A percentile compares a stretch with the other conserved stretches of the same genome.
These are phyloP conservation scores for Apostasia shenzhenica DNA, from an alignment of 106 monocot species.

Conservation along the genomic window DNA sequence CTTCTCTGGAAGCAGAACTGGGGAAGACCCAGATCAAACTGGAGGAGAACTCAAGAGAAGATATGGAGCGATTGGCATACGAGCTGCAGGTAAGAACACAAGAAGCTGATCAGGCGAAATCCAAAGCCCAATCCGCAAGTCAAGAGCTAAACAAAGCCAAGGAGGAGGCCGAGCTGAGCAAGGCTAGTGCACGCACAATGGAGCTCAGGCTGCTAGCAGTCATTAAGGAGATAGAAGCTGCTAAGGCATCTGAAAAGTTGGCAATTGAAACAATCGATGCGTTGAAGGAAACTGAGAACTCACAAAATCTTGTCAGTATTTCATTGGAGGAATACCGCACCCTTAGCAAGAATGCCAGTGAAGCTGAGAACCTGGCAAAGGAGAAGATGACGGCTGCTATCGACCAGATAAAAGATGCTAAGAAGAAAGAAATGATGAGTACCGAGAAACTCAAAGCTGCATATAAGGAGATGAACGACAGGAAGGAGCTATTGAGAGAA, in stretches of 20 bases:
- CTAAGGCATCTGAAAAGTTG: slow-evolving; percentile 38
- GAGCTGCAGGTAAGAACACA: slow-evolving; percentile 29
- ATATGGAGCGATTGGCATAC: slow-evolving; percentile 30
- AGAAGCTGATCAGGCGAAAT: slow-evolving; percentile 50
- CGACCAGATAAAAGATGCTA: slow-evolving; percentile 47
- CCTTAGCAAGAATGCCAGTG: slow-evolving; percentile 52
- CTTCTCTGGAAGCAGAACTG: slow-evolving; percentile 51
- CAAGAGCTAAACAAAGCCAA: slow-evolving; percentile 47
- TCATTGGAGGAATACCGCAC: slow-evolving; percentile 55
- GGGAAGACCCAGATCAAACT: slow-evolving; percentile 29
- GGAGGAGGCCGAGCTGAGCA: slow-evolving; percentile 50
- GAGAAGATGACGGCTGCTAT: slow-evolving; percentile 35
- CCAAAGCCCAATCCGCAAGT: slow-evolving; percentile 23
- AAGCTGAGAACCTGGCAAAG: slow-evolving; percentile 48
- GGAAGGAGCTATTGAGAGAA: slow-evolving; percentile 27
- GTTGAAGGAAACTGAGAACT: slow-evolving; percentile 31
- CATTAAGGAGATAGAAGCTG: slow-evolving; percentile 50
- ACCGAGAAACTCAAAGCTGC: slow-evolving; percentile 22
- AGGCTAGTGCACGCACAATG: slow-evolving; percentile 20
- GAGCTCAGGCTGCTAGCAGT: slow-evolving; percentile 40
- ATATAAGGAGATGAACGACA: slow-evolving; percentile 24
- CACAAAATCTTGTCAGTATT: slow-evolving; percentile 23
- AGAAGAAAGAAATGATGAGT: slow-evolving; percentile 28
- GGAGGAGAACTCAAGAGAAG: slow-evolving; percentile 26
- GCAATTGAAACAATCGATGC: slow-evolving; percentile 50